Base-by-base conservation (phyloP, 805 yeast genomes). In the Candida awuae region DNA sequence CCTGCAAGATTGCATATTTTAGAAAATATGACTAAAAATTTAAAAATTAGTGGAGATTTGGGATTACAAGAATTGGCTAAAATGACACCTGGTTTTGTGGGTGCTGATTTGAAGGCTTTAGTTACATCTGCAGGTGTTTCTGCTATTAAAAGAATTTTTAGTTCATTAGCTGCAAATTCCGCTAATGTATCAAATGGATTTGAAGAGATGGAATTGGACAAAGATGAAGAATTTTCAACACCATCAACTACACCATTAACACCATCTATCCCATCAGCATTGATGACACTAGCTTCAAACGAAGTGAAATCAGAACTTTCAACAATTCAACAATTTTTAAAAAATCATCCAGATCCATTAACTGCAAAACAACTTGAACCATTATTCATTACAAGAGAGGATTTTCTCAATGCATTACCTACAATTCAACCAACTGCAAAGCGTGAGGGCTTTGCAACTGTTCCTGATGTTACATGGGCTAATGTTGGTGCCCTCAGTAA, bases 371-470 rank as follows among this genome's bases (percentile, higher is more conserved):
- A 90, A 55, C 67, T 92, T 22, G 79, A 67, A 14, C 84, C 88
- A 12, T 63, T 92, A 31, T 71, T 82, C 4, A 88, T 92, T 38
- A 77, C 74, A 2, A 79, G 77, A 46, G 80, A 73, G 12, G 98
- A 92, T 57, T 92, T 92, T 56, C 47, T 83, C 26, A 68, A 73
- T 9, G 97, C 97, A 1, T 62, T 92, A 29, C 97, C 97, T 3
- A 77, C 88, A 0, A 82, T 92, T 32, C 98, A 92, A 63, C 98
- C 98, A 9, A 85, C 97, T 0, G 95, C 97, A 1, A 90, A 88
- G 55, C 80, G 98, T 58, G 98, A 92, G 67, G 98, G 98, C 1
- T 92, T 92, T 62, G 97, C 98, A 0, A 92, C 97, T 0, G 94
- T 92, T 10, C 98, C 98, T 0, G 97, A 92, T 57, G 96, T 92